phyloP scores from a whole-genome alignment of 2,329 filamentous ascomycete genomes.

The Arthroderma sp. region DNA sequence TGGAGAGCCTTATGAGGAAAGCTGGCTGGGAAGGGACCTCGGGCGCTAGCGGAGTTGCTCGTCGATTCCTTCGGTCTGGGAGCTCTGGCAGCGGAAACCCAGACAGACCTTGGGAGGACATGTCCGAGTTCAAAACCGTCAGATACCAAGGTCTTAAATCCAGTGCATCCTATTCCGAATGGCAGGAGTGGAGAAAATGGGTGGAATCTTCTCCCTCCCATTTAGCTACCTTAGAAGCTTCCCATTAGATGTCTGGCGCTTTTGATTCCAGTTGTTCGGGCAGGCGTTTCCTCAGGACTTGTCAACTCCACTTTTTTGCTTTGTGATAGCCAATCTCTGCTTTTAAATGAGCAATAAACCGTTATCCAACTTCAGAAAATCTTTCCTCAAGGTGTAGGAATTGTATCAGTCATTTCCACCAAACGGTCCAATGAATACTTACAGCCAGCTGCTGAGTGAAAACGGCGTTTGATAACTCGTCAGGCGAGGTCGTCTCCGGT shows the following conservation, averaged over 20 bases:
- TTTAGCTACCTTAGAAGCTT: slow-evolving; percentile 5
- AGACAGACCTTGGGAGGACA: slow-evolving; percentile 54
- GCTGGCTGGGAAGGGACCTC: slow-evolving; percentile 69
- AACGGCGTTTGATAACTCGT: too few species aligned
- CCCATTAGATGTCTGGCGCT: background rate
- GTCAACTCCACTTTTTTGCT: background rate
- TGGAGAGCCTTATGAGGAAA: slow-evolving; percentile 85
- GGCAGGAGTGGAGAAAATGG: slow-evolving; percentile 69
- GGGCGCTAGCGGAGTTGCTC: slow-evolving; percentile 22
- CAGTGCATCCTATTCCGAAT: slow-evolving; percentile 58
- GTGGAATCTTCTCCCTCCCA: slow-evolving; percentile 25
- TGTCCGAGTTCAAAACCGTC: slow-evolving; percentile 61
- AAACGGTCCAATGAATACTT: too few species aligned
- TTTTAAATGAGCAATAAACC: background rate
- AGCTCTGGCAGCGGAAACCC: slow-evolving; percentile 14
- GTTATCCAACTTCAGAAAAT: too few species aligned
- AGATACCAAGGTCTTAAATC: slow-evolving; percentile 79
- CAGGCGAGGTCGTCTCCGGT: too few species aligned
- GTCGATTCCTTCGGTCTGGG: slow-evolving; percentile 33
- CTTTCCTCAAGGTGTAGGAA: too few species aligned
- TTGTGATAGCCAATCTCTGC: background rate
- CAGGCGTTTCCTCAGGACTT: background rate
- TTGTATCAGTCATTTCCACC: too few species aligned
- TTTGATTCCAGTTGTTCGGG: background rate
- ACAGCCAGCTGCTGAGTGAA: too few species aligned